A percentile compares a stretch with the other conserved stretches of the same genome.
phyloP scores from a whole-genome alignment of 352 stramenopile species.

The Phytophthora melonis region DNA sequence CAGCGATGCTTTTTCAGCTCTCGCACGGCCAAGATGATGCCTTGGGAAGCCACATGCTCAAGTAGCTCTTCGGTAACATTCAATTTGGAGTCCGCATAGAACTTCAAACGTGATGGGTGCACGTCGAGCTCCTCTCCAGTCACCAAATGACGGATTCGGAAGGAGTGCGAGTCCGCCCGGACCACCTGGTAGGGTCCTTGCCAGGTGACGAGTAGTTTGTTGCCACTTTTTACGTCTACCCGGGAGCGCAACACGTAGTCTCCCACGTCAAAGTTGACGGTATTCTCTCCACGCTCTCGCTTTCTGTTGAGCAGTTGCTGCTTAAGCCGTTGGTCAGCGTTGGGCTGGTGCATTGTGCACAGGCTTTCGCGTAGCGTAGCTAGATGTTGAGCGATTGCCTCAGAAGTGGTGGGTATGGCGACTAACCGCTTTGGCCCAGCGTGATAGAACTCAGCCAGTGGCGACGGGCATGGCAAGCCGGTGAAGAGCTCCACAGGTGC shows the following conservation, averaged over 20 bases:
- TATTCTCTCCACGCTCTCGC: neutral
- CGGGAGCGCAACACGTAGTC: conserved; percentile 17
- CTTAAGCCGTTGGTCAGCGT: conserved; percentile 3
- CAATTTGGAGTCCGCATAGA: conserved; percentile 13
- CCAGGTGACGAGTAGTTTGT: conserved; percentile 17
- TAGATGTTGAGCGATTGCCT: conserved; percentile 13
- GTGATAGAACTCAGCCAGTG: no score
- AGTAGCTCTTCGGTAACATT: conserved; percentile 14
- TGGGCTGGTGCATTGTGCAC: conserved; percentile 6
- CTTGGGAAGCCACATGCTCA: conserved; percentile 14
- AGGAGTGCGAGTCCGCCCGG: conserved; percentile 13
- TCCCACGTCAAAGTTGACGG: conserved; percentile 16
- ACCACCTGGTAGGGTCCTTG: conserved; percentile 6
- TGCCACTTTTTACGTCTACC: conserved; percentile 9
- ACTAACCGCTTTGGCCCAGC: no score
- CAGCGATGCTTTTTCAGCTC: conserved; percentile 10
- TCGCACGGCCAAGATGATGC: conserved; percentile 5
- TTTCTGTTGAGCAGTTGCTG: conserved; percentile 15
- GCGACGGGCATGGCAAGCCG: no score
- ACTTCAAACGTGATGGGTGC: conserved; percentile 17
- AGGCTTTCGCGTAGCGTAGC: neutral
- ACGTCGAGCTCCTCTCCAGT: conserved; percentile 12
- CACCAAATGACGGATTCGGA: conserved; percentile 13
- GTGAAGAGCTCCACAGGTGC: no score
- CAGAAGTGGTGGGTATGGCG: neutral